Evolutionary conservation across 1,139 yeast species (phyloP).

Genomic region (Geotrichum reessii): DNA sequence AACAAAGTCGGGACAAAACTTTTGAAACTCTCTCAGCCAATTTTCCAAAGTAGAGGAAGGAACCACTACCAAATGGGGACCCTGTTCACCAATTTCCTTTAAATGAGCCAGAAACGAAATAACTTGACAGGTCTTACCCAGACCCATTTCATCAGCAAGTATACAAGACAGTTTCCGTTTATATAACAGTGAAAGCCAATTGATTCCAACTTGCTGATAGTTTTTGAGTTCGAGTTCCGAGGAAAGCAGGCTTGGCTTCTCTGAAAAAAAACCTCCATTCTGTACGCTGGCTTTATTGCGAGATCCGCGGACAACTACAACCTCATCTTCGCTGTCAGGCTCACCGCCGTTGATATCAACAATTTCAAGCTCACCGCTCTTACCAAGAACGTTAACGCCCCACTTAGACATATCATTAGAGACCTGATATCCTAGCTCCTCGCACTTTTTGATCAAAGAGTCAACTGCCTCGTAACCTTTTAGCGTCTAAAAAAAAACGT

Average conservation of each 20-base stretch:
- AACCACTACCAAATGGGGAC: conserved; percentile 78
- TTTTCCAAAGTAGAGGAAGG: conserved; percentile 96
- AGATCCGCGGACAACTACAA: conserved; percentile 5
- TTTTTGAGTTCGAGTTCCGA: conserved; percentile 65
- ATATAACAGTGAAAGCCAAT: conserved; percentile 83
- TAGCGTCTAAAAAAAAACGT: conserved; percentile 43
- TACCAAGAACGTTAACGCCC: conserved; percentile 72
- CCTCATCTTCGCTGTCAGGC: conserved; percentile 18
- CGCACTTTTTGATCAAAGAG: conserved; percentile 76
- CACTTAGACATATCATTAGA: conserved; percentile 69
- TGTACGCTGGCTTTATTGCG: conserved; percentile 17
- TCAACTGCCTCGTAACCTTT: conserved; percentile 93
- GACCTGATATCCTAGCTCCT: conserved; percentile 66
- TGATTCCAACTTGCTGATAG: conserved; percentile 92
- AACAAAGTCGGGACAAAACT: conserved; percentile 71
- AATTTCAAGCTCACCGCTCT: conserved; percentile 40
- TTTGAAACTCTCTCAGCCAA: conserved; percentile 91
- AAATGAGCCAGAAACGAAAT: conserved; percentile 86
- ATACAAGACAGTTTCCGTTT: conserved; percentile 79
- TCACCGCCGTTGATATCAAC: conserved; percentile 33
- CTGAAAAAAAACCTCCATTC: conserved; percentile 51
- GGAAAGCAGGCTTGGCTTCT: conserved; percentile 63
- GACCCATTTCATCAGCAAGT: conserved; percentile 96
- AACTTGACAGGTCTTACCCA: conserved; percentile 95
- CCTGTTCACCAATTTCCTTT: conserved; percentile 53